Conservation (phyloP, 768 basidiomycete genomes). For the Kwoniella newhampshirensis region DNA sequence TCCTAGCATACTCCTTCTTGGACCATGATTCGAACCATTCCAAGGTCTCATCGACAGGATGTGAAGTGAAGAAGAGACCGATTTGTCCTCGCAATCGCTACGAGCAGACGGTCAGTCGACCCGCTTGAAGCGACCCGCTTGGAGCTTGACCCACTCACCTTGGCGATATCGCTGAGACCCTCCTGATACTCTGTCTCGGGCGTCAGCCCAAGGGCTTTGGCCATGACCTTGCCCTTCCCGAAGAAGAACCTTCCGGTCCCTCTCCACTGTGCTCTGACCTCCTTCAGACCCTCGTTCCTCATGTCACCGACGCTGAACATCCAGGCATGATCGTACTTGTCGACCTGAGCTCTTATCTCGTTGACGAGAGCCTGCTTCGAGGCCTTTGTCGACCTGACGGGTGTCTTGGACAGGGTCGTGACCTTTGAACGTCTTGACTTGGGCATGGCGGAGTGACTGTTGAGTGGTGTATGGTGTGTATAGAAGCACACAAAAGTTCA, state of each 20-base stretch:
- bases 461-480: background rate
- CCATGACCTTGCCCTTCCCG: slow-evolving; percentile 78
- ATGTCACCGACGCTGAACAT: slow-evolving; percentile 91
- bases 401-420: slow-evolving; percentile 90
- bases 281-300: slow-evolving; percentile 92
- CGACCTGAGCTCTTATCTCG: slow-evolving; percentile 75
- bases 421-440: slow-evolving; percentile 84
- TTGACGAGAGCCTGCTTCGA: slow-evolving; percentile 81
- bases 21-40: slow-evolving; percentile 93
- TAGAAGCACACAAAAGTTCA: too few relatives aligned
- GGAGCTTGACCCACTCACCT: slow-evolving; percentile 57
- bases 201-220: slow-evolving; percentile 86
- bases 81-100: slow-evolving; percentile 94
- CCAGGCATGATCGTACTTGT: slow-evolving; percentile 95
- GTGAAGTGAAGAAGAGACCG: slow-evolving; percentile 87
- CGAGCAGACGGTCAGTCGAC: background rate
- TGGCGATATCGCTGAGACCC: slow-evolving; percentile 75
- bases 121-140: background rate
- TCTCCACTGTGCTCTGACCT: slow-evolving; percentile 89
- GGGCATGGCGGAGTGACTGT: slow-evolving; percentile 63
- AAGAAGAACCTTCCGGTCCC: slow-evolving; percentile 90
- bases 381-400: slow-evolving; percentile 80
- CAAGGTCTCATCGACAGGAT: slow-evolving; percentile 81
- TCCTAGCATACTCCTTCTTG: slow-evolving; percentile 85
- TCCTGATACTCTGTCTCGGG: slow-evolving; percentile 78